Evolutionary conservation across 2,329 filamentous ascomycete genomes (phyloP).

Genomic region (Paraconiothyrium sp.): DNA sequence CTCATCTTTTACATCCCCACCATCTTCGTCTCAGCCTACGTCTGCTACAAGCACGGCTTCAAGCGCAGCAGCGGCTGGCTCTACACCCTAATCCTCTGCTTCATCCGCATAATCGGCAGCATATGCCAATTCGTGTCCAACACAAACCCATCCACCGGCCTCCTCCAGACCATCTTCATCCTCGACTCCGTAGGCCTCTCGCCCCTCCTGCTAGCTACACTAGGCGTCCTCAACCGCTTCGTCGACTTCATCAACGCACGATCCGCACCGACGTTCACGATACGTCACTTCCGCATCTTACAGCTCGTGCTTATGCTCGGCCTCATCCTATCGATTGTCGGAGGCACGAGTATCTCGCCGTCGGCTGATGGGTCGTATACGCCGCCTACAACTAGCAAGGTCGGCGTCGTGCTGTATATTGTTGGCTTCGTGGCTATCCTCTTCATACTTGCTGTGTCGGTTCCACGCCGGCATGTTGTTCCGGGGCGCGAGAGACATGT

Average conservation of each 20-base stretch:
- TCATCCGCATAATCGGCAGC: conserved; percentile 62
- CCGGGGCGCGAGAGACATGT: background rate
- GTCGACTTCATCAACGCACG: conserved; percentile 28
- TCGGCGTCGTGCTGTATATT: conserved; percentile 29
- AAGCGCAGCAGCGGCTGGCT: conserved; percentile 61
- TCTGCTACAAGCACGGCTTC: conserved; percentile 52
- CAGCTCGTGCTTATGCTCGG: conserved; percentile 43
- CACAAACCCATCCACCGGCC: conserved; percentile 42
- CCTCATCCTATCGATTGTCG: conserved; percentile 48
- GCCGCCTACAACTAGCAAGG: conserved; percentile 29
- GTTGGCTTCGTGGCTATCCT: conserved; percentile 25
- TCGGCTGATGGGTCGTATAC: conserved; percentile 25
- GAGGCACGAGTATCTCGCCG: conserved; percentile 22
- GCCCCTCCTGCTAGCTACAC: conserved; percentile 57
- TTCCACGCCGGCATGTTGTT: background rate
- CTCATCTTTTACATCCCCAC: conserved; percentile 19
- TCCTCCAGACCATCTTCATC: conserved; percentile 54
- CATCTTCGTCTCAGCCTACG: conserved; percentile 38
- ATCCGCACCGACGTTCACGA: conserved; percentile 24
- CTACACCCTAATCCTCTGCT: conserved; percentile 63
- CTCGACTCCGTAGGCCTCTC: conserved; percentile 61
- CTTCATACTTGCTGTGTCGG: conserved; percentile 20
- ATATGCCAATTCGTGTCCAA: conserved; percentile 62
- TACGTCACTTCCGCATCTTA: conserved; percentile 21
- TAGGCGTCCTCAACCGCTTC: conserved; percentile 55